phyloP scores from a whole-genome alignment of 306 rosid species.

The Glycyrrhiza uralensis region DNA sequence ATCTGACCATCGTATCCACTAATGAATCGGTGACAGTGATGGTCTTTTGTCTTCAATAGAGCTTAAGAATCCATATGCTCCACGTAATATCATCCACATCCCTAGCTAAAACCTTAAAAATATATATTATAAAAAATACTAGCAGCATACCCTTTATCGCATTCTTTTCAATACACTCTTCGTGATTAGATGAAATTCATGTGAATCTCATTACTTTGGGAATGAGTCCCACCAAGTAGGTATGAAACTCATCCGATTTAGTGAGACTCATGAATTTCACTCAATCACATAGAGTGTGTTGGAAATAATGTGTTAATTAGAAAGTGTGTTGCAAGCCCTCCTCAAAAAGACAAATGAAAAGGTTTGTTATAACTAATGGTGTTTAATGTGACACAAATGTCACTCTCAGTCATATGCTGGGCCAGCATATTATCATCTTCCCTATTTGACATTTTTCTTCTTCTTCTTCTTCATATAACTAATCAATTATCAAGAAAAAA shows the following conservation, averaged over 20 bases:
- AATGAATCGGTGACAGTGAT: slow-evolving; percentile 36
- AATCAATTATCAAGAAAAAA: neutral
- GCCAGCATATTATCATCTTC: neutral
- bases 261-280: no score
- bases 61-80: slow-evolving; percentile 44
- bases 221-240: no score
- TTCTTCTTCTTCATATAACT: neutral
- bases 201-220: no score
- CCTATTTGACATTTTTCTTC: neutral
- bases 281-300: no score
- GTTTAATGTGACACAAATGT: neutral
- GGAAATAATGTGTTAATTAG: no score
- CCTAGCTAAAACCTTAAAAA: slow-evolving; percentile 15
- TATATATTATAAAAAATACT: neutral
- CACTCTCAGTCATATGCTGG: slow-evolving; percentile 4
- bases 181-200: no score
- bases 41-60: slow-evolving; percentile 46
- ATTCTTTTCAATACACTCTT: no score
- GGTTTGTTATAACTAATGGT: neutral
- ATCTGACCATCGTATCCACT: slow-evolving; percentile 40
- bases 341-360: no score
- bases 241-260: no score
- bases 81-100: slow-evolving; percentile 41
- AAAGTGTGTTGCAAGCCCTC: no score
- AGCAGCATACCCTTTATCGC: no score